Evolutionary conservation across 148 eudicot genomes (phyloP).

Genomic region (Dysphania ambrosioides): DNA sequence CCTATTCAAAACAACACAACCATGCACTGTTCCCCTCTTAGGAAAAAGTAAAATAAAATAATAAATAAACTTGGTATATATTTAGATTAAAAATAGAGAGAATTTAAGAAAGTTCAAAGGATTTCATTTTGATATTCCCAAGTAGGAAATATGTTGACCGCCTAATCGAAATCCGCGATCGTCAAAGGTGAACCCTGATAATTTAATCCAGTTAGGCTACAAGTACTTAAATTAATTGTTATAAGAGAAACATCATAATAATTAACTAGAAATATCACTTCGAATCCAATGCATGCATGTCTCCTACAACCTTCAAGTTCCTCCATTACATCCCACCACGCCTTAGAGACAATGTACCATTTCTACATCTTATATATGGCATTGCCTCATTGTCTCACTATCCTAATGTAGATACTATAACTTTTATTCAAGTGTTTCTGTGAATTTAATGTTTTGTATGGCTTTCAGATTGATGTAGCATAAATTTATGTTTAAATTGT

Average conservation of each 20-base stretch:
- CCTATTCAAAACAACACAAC: constrained; percentile 29
- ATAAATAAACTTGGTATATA: neutral
- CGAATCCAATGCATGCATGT: constrained; percentile 44
- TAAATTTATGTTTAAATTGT: too few relatives aligned
- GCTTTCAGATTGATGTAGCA: neutral
- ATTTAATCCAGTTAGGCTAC: neutral
- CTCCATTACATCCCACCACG: neutral
- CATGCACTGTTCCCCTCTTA: constrained; percentile 23
- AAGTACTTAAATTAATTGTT: neutral
- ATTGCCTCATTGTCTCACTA: constrained; percentile 20
- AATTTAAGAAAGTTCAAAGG: constrained; percentile 48
- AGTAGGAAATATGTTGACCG: constrained; percentile 90
- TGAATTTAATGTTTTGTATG: neutral
- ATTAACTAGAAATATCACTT: neutral
- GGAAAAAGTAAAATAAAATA: neutral
- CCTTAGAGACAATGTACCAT: constrained; percentile 12
- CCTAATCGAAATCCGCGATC: constrained; percentile 79
- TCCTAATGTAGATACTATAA: constrained; percentile 9
- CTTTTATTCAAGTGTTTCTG: neutral
- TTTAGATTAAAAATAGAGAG: constrained; percentile 23
- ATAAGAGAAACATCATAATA: neutral
- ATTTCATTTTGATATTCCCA: constrained; percentile 63
- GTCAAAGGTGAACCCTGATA: constrained; percentile 51
- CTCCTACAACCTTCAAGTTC: constrained; percentile 9
- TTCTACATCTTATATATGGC: constrained; percentile 6